Conservation (phyloP, 352 stramenopile genomes). For the Chrysophaeum taylorii region DNA sequence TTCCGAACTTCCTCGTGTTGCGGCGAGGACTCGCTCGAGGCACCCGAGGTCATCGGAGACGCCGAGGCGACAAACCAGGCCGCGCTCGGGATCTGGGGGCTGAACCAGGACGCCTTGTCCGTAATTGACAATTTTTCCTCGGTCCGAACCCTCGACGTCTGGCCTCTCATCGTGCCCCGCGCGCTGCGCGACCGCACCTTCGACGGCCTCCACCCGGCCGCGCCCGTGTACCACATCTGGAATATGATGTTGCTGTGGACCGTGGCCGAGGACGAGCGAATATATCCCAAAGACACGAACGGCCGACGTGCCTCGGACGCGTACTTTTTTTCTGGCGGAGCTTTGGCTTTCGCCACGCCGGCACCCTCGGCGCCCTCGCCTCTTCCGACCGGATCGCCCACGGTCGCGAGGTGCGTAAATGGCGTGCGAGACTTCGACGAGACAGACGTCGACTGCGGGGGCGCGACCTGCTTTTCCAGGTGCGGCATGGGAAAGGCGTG, state of each 20-base stretch:
- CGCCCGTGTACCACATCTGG: conserved; percentile 2
- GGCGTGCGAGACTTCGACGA: conserved; percentile 4
- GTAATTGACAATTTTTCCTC: too few relatives aligned
- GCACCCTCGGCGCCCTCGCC: not conserved
- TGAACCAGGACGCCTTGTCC: too few relatives aligned
- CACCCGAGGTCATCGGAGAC: too few relatives aligned
- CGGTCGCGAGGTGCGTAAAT: conserved; percentile 6
- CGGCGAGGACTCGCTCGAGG: too few relatives aligned
- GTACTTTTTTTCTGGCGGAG: too few relatives aligned
- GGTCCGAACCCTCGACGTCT: too few relatives aligned
- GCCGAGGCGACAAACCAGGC: too few relatives aligned
- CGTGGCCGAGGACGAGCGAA: not conserved
- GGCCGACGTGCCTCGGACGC: not conserved
- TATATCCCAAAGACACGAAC: not conserved
- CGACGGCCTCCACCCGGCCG: not conserved
- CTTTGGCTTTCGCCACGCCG: too few relatives aligned
- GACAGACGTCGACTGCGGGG: conserved; percentile 25
- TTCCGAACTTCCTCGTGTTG: not conserved
- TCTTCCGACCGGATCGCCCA: not conserved
- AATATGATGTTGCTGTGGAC: not conserved
- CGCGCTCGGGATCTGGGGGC: too few relatives aligned
- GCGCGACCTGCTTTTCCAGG: conserved; percentile 10
- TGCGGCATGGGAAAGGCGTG: too few relatives aligned
- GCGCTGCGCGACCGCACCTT: not conserved
- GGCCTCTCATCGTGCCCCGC: too few relatives aligned